Base-by-base conservation (phyloP, 2,329 filamentous ascomycete species). In the Monosporascus sp. region DNA sequence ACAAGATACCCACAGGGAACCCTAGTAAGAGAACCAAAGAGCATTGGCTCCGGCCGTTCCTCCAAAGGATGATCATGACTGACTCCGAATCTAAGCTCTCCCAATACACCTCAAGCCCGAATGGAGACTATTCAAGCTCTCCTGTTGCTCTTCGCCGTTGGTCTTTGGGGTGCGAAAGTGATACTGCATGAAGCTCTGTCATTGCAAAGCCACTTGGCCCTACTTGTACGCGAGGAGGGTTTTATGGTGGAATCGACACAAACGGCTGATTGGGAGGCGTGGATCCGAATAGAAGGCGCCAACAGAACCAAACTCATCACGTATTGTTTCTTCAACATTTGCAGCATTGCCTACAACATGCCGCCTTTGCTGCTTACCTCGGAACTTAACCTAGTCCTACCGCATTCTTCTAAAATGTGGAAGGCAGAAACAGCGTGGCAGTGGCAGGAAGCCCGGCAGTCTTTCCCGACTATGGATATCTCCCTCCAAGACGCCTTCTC, bases 101-200 rank as follows among this genome's bases (percentile, higher is more conserved):
- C 80, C 1, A 86, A 84, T 53, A 82, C 79, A 0, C 79, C 80
- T 0, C 79, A 82, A 60, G 77, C 81, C 3, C 73, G 81, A 0
- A 74, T 87, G 45, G 84, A 87, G 63, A 87, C 83, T 0, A 85
- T 86, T 3, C 84, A 87, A 60, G 79, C 84, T 3, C 73, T 87
- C 1, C 68, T 87, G 0, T 65, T 87, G 1, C 74, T 85, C 5
- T 84, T 84, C 58, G 79, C 80, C 0, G 76, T 84, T 8, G 82
- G 81, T 0, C 74, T 84, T 6, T 85, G 82, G 82, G 81, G 80
- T 2, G 78, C 79, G 31, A 83, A 82, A 55, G 78, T 79, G 1
- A 82, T 85, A 37, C 68, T 85, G 7, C 78, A 82, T 51, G 82
- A 85, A 55, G 78, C 82, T 0, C 63, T 85, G n/a, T 78, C 79